Base-by-base conservation (phyloP, 805 yeast genomes). In the Yamadazyma phyllophila region DNA sequence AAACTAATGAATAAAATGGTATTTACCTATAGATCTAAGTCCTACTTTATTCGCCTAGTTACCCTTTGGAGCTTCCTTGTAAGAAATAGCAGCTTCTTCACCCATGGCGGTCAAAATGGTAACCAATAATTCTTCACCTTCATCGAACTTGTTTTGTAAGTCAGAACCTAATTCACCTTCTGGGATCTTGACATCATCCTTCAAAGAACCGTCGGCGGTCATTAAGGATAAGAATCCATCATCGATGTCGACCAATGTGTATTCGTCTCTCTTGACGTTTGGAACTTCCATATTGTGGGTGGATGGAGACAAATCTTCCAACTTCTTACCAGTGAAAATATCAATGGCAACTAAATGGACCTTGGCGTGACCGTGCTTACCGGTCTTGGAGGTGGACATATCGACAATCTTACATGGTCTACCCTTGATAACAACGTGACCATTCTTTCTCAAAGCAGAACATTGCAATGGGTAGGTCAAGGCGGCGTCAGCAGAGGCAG, bases 311-410 rank as follows among this genome's bases (percentile, higher is more conserved):
- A 94, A 87, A 80, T 94, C 99, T 85, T 94, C 99, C 76, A 91
- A 85, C 83, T 94, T 94, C 91, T 94, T 94, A 76, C 88, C 87
- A 66, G 99, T 94, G 92, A 94, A 94, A 75, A 94, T 92, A 76
- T 94, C 99, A 65, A 88, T 84, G 71, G 98, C 98, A 61, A 94
- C 98, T 79, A 94, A 83, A 79, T 94, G 98, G 76, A 94, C 99
- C 85, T 94, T 94, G 74, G 99, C 99, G 94, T 94, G 99, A 81
- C 99, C 99, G 87, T 94, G 99, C 97, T 94, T 94, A 80, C 99
- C 99, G 65, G 99, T 94, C 87, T 94, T 94, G 69, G 99, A 94
- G 70, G 99, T 94, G 55, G 99, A 94, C 99, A 94, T 94, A 76
- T 94, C 99, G 66, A 94, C 96, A 76, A 94, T 94, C 85, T 94